phyloP scores from a whole-genome alignment of 371 early-diverging fungal genomes.

The Apophysomyces trapeziformis region DNA sequence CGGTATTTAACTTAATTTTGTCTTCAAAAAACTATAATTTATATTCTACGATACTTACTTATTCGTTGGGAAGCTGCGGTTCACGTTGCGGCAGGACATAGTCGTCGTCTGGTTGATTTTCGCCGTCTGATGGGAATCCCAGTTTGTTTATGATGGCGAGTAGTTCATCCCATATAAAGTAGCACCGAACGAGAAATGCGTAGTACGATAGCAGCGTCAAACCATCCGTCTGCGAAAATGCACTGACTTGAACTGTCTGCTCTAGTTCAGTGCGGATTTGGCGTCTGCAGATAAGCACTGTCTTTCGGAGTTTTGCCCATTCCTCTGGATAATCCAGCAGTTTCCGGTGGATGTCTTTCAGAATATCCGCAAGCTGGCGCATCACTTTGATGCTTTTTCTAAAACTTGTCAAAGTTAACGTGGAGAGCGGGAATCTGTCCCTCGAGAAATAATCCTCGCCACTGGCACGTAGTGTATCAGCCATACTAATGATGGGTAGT shows the following conservation, averaged over 20 bases:
- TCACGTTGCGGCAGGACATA: too few species aligned
- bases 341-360: slow-evolving; percentile 14
- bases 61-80: too few species aligned
- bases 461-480: neutral
- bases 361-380: slow-evolving; percentile 20
- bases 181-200: slow-evolving; percentile 27
- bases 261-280: slow-evolving; percentile 20
- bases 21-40: too few species aligned
- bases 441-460: neutral
- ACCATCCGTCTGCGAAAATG: slow-evolving; percentile 11
- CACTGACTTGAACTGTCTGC: slow-evolving; percentile 12
- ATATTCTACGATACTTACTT: too few species aligned
- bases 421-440: slow-evolving; percentile 13
- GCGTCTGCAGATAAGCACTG: slow-evolving; percentile 3
- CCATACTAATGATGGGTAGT: slow-evolving; percentile 23
- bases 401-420: slow-evolving; percentile 19
- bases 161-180: slow-evolving; percentile 22
- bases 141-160: slow-evolving; percentile 14
- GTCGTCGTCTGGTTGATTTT: too few species aligned
- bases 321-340: slow-evolving; percentile 17
- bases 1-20: too few species aligned
- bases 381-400: slow-evolving; percentile 21
- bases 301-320: slow-evolving; percentile 15
- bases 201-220: slow-evolving; percentile 24
- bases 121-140: slow-evolving; percentile 4